Base-by-base conservation (phyloP, 2,329 filamentous ascomycete genomes). In the Colletotrichum sp. region DNA sequence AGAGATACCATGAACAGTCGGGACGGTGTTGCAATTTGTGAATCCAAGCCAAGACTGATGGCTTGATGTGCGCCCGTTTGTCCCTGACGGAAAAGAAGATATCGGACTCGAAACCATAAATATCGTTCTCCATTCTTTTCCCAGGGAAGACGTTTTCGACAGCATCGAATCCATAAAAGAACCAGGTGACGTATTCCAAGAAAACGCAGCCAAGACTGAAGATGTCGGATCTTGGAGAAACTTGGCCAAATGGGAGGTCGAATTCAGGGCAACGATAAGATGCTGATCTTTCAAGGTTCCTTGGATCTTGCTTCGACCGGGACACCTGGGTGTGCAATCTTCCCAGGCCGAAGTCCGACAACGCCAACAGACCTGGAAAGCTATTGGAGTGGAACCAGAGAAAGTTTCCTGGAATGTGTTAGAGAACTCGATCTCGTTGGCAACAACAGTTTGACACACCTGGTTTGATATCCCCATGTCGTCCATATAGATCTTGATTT, bases 201-300 rank as follows among this genome's bases (percentile, higher is more conserved):
- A 80, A 83, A 0, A 85, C 74, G 56, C 84, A 86, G 0, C 83
- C 84, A 5, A 85, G 77, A 32, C 80, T 82, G 79, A 82, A 85
- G 1, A 84, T 82, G 59, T 87, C 85, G 2, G 71, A 74, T 4
- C 66, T 34, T 4, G 66, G 66, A 1, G 71, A 74, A 2, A 85
- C 81, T 7, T 62, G 67, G 2, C 77, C 78, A 7, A 64, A 61
- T 0, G 66, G 21, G 0, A 84, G 21, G 7, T 81, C 80, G 32
- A 81, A 81, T 26, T 87, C 86, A 7, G 86, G 86, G 1, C 85
- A 83, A n/a, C 80, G 81, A 30, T 86, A 87, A 0, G 85, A 85
- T 9, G 80, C 81, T 0, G 82, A 78, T 38, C 71, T 58, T 24
- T 74, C 71, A 7, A 74, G 4, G 10, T 59, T 70, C 14, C 16